Evolutionary conservation across 2,329 filamentous ascomycete species (phyloP), one percentile per base, ranked within the genome.

Genomic region (Pleoardoris graminearum): DNA sequence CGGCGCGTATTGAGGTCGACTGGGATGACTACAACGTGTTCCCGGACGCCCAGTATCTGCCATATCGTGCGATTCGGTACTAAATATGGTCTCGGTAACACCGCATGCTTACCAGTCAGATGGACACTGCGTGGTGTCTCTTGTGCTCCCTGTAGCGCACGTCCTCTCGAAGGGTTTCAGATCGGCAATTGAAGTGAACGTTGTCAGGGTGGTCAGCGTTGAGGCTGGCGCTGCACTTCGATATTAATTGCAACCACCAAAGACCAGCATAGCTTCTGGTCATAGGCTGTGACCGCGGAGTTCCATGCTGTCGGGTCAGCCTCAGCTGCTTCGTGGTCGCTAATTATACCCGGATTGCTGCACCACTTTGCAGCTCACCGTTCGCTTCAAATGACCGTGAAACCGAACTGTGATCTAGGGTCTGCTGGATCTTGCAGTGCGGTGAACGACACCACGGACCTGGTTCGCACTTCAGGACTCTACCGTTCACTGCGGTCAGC

Each of bases 51-150:
- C 33, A n/a, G 5, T 14, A 19, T 25, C n/a, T 49, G 33, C 38
- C 59, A 37, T 53, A 46, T 30, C 21, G 19, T 29, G 10, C 46
- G 46, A 55, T 57, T 37, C 46, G 52, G 42, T 50, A 56, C 58
- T 58, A 47, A 42, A 47, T 55, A 52, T 61, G 56, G 50, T 46
- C 59, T 49, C 55, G 53, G 66, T 68, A 57, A 54, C 62, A 69
- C 62, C 53, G 57, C 63, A 33, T 61, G 62, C 63, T 67, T 50
- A 70, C 58, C 48, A 57, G 62, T 70, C 66, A 70, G 65, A 62
- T 66, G 59, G 25, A 53, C 53, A 50, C 42, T 45, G 54, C 47
- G 54, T 59, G 50, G 57, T 60, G 33, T 59, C 51, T 54, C 54
- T 43, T 53, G 57, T 59, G 36, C 44, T 57, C 53, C 53, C 36